Percentiles rank a stretch among this genome's conserved stretches.
Evolutionary conservation across 176 grass and related monocot genomes (phyloP).

Genomic region (Oryza longistaminata): DNA sequence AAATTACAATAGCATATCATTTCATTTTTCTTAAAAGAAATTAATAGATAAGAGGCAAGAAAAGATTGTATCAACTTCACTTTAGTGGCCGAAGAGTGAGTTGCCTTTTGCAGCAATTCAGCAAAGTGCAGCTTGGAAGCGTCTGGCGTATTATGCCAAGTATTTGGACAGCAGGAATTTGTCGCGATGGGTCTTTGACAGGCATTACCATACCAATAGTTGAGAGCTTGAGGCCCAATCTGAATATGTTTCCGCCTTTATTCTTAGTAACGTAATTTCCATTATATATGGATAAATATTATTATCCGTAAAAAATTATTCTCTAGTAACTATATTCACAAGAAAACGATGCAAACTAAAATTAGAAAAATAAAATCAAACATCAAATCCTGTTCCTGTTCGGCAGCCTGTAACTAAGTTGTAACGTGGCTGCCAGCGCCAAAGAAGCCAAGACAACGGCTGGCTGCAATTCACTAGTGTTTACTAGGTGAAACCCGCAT

Average conservation of each 20-base stretch:
- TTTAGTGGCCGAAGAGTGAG: background rate
- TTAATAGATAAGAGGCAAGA: background rate
- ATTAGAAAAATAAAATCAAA: background rate
- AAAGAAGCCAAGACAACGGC: too few species aligned
- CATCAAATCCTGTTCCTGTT: background rate
- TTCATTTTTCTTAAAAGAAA: background rate
- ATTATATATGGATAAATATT: too few species aligned
- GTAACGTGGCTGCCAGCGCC: too few species aligned
- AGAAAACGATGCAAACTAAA: background rate
- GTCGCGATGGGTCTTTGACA: too few species aligned
- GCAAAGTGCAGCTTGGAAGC: background rate
- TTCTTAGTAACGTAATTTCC: too few species aligned
- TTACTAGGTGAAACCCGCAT: too few species aligned
- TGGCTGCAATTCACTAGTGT: too few species aligned
- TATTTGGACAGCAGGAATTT: slow-evolving; percentile 19
- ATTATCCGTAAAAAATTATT: too few species aligned
- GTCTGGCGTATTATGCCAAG: background rate
- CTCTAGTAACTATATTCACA: background rate
- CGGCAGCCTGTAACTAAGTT: too few species aligned
- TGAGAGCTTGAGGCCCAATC: too few species aligned
- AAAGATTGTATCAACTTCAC: background rate
- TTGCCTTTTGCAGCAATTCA: background rate
- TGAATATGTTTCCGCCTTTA: too few species aligned
- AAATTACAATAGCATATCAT: background rate
- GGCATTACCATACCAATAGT: too few species aligned